Percentiles rank a stretch among this genome's conserved stretches.
phyloP scores from a whole-genome alignment of 345 rosid genomes.

The Erucastrum elatum region DNA sequence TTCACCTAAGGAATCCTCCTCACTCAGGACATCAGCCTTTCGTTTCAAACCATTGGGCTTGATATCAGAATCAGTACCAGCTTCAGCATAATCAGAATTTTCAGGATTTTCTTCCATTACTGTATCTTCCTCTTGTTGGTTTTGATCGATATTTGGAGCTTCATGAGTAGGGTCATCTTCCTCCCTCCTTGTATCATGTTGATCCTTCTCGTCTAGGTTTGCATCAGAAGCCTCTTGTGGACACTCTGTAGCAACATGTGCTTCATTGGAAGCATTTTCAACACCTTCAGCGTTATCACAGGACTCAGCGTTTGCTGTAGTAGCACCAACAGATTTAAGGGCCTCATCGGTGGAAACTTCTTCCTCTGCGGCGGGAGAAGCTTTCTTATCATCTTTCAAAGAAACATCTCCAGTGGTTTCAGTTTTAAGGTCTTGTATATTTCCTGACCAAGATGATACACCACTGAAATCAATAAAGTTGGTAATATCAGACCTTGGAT shows the following conservation, averaged over 20 bases:
- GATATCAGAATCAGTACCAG: constrained; percentile 47
- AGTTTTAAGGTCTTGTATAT: constrained; percentile 37
- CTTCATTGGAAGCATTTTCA: background rate
- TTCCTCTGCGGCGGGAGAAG: constrained; percentile 23
- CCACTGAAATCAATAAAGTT: constrained; percentile 47
- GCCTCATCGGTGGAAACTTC: constrained; percentile 27
- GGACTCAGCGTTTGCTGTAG: too few species aligned
- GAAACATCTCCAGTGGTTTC: constrained; percentile 17
- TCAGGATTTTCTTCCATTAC: constrained; percentile 32
- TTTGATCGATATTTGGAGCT: constrained; percentile 19
- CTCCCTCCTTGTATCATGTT: constrained; percentile 25
- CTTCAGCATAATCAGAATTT: constrained; percentile 38
- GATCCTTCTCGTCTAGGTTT: constrained; percentile 12
- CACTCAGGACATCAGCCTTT: constrained; percentile 52
- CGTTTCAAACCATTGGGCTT: constrained; percentile 53
- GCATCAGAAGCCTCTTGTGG: background rate
- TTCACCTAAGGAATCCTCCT: constrained; percentile 54
- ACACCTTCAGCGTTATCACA: constrained; percentile 8
- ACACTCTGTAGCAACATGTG: background rate
- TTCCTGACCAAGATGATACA: constrained; percentile 44
- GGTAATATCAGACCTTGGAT: constrained; percentile 38
- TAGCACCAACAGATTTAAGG: too few species aligned
- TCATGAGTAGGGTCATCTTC: constrained; percentile 23
- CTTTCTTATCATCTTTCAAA: constrained; percentile 32
- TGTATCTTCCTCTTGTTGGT: constrained; percentile 32